phyloP scores from a whole-genome alignment of 176 grass and related monocot species.

The Oropetium thomaeum region DNA sequence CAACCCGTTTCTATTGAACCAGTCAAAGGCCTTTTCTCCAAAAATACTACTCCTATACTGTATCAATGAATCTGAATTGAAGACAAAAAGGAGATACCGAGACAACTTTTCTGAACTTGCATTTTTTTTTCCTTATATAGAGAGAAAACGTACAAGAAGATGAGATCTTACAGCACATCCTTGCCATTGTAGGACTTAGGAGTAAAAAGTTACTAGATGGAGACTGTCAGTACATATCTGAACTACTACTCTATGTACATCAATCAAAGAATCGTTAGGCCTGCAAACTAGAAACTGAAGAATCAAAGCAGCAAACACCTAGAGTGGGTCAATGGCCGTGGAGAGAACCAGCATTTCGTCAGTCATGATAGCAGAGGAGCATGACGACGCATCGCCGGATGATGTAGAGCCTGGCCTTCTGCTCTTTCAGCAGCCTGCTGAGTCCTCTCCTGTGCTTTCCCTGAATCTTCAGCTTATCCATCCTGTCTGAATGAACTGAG shows the following conservation, averaged over 20 bases:
- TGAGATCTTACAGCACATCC: slow-evolving; percentile 20
- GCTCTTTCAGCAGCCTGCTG: slow-evolving; percentile 54
- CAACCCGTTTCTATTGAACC: not conserved
- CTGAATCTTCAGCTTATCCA: slow-evolving; percentile 37
- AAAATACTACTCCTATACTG: too few relatives aligned
- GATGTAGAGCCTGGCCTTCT: slow-evolving; percentile 58
- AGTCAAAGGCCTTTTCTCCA: not conserved
- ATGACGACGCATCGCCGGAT: slow-evolving; percentile 58
- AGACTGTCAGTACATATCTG: slow-evolving; percentile 22
- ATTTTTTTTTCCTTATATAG: not conserved
- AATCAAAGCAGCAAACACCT: slow-evolving; percentile 15
- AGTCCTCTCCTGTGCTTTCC: slow-evolving; percentile 38
- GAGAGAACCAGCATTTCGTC: not conserved
- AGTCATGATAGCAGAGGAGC: slow-evolving; percentile 68
- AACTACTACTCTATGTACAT: slow-evolving; percentile 36
- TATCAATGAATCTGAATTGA: not conserved
- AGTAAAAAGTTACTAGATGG: slow-evolving; percentile 14
- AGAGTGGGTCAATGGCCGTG: not conserved
- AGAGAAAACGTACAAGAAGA: slow-evolving; percentile 1
- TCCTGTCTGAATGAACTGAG: not conserved
- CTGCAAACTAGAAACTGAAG: slow-evolving; percentile 29
- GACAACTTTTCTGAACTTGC: not conserved
- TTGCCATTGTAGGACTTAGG: slow-evolving; percentile 43
- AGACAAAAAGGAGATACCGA: slow-evolving; percentile 21
- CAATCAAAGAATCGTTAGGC: slow-evolving; percentile 30